Conservation (phyloP, 306 rosid genomes). For the Acmispon strigosus region DNA sequence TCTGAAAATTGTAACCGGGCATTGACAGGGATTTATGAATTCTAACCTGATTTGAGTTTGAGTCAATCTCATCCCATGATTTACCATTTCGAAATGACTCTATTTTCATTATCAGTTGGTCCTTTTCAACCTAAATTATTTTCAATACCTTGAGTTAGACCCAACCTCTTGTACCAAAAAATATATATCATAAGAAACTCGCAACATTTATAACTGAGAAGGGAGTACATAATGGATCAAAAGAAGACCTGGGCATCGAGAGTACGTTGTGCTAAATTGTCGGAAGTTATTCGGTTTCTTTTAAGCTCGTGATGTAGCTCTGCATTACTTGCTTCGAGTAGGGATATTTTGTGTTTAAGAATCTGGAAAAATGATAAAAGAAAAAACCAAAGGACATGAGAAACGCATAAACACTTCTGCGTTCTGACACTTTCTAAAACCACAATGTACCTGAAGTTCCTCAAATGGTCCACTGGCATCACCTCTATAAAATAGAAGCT, state of each 20-base stretch:
- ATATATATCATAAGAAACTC: conserved; percentile 11
- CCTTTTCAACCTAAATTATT: conserved; percentile 75
- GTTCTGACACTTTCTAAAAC: background rate
- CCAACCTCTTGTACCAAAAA: conserved; percentile 2
- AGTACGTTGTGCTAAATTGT: conserved; percentile 25
- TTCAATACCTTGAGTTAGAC: conserved; percentile 3
- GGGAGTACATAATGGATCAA: conserved; percentile 11
- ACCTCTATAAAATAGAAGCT: conserved; percentile 78
- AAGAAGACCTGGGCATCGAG: conserved; percentile 31
- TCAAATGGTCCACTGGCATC: conserved; percentile 71
- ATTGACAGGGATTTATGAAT: background rate
- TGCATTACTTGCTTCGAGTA: conserved; percentile 85
- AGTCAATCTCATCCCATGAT: conserved; percentile 87
- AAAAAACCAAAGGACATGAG: background rate
- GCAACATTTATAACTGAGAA: conserved; percentile 18
- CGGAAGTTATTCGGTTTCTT: conserved; percentile 21
- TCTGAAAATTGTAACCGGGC: background rate
- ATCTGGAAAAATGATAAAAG: conserved; percentile 37
- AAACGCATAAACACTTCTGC: background rate
- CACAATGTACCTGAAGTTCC: conserved; percentile 64
- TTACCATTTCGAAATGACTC: conserved; percentile 73
- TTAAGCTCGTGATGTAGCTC: conserved; percentile 69
- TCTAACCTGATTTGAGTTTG: conserved; percentile 59
- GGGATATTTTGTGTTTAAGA: conserved; percentile 74
- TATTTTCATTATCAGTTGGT: conserved; percentile 57